phyloP scores from a whole-genome alignment of 345 rosid genomes.

The Limnanthes douglasii region DNA sequence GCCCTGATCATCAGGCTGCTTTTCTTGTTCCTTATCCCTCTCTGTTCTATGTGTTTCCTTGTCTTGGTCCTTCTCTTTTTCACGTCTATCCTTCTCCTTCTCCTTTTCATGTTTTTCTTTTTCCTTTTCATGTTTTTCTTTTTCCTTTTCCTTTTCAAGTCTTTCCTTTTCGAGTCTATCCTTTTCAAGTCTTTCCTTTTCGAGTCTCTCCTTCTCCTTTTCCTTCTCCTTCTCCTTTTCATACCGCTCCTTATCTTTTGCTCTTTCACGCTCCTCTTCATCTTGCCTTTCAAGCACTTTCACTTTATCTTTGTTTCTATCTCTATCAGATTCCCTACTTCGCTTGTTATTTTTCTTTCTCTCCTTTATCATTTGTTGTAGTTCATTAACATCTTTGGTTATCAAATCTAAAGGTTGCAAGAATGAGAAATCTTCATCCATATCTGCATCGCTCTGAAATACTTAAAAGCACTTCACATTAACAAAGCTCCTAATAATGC shows the following conservation, averaged over 20 bases:
- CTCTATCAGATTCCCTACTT: no score
- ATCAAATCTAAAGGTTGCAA: constrained; percentile 95
- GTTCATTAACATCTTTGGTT: constrained; percentile 69
- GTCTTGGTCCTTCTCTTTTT: constrained; percentile 12
- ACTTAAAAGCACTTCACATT: constrained; percentile 21
- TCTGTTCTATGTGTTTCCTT: constrained; percentile 39
- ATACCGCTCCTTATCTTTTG: constrained; percentile 60
- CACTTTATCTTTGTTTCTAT: constrained; percentile 39
- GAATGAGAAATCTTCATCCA: constrained; percentile 93
- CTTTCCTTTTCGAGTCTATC: constrained; percentile 32
- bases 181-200: constrained; percentile 27
- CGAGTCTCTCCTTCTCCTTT: constrained; percentile 62
- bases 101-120: constrained; percentile 30
- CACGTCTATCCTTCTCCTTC: constrained; percentile 6
- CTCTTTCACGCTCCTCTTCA: constrained; percentile 42
- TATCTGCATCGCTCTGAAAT: constrained; percentile 61
- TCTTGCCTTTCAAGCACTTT: constrained; percentile 35
- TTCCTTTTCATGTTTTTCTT: no score
- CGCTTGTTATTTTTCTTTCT: constrained; percentile 53
- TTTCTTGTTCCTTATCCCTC: constrained; percentile 47
- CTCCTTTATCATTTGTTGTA: constrained; percentile 69
- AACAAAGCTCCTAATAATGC: constrained; percentile 8
- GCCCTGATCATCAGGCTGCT: constrained; percentile 35
- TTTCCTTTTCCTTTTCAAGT: constrained; percentile 34
- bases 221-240: constrained; percentile 36